Percentiles rank a stretch among this genome's conserved stretches.
Evolutionary conservation across 1,284 basidiomycete species (phyloP).

Genomic region (Cutaneotrichosporon dermatis): DNA sequence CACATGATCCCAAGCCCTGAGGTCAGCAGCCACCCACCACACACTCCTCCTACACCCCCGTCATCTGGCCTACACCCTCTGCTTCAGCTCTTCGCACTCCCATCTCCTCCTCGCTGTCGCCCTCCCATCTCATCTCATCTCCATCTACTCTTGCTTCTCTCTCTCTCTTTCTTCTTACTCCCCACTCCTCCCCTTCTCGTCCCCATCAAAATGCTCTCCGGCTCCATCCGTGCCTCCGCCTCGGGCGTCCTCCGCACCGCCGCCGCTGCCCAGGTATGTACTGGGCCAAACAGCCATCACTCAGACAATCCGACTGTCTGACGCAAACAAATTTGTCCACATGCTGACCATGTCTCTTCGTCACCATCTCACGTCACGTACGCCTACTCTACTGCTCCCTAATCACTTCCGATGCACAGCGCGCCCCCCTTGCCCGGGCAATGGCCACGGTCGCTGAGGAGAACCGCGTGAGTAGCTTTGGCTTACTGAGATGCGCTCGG

Average conservation of each 20-base stretch:
- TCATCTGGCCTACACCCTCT: neutral
- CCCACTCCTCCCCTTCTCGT: neutral
- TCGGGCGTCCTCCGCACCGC: conserved; percentile 28
- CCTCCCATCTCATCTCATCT: neutral
- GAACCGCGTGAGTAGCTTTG: conserved; percentile 34
- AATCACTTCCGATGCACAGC: conserved; percentile 12
- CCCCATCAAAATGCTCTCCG: conserved; percentile 30
- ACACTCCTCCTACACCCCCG: neutral
- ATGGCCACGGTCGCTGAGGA: conserved; percentile 45
- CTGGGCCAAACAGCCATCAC: neutral
- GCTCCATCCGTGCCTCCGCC: conserved; percentile 30
- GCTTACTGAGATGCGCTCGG: neutral
- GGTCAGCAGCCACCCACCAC: too few relatives aligned
- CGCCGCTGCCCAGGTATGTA: conserved; percentile 18
- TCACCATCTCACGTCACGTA: neutral
- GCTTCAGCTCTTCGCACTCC: neutral
- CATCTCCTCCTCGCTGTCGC: neutral
- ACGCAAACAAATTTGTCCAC: conserved; percentile 16
- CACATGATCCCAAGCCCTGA: too few relatives aligned
- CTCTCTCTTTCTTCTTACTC: conserved; percentile 1
- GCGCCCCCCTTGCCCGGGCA: conserved; percentile 30
- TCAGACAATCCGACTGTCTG: neutral
- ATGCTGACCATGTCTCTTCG: conserved; percentile 6
- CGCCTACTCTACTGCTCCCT: neutral
- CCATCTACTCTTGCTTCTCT: neutral